Conservation (phyloP, 768 basidiomycete species). For the Boletus pseudopeckii region DNA sequence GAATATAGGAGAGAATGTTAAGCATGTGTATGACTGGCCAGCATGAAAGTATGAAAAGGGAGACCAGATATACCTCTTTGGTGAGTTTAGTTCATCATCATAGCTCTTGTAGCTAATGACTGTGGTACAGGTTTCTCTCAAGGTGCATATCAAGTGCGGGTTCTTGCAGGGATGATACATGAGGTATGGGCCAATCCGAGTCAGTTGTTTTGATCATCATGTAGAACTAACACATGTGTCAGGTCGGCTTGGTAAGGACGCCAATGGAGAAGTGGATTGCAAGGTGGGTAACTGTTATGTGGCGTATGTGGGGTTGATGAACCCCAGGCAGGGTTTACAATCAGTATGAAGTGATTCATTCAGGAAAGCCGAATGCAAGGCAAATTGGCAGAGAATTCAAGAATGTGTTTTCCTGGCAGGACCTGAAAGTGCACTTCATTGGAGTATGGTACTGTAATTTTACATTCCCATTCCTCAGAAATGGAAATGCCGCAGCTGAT, state of each 20-base stretch:
- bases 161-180: conserved; percentile 40
- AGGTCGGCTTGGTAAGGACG: conserved; percentile 34
- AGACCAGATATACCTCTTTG: conserved; percentile 36
- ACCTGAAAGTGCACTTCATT: too few relatives aligned
- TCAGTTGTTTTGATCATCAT: background rate
- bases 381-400: too few relatives aligned
- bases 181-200: conserved; percentile 26
- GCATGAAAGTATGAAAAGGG: conserved; percentile 29
- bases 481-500: background rate
- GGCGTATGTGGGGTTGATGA: background rate
- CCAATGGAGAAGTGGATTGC: conserved; percentile 34
- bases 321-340: conserved; percentile 4
- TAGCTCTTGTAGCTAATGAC: too few relatives aligned
- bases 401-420: too few relatives aligned
- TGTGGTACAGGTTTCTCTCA: too few relatives aligned
- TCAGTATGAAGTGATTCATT: too few relatives aligned
- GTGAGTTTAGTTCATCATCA: too few relatives aligned
- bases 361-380: too few relatives aligned
- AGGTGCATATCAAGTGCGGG: too few relatives aligned
- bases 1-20: conserved; percentile 34
- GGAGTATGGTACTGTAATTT: too few relatives aligned
- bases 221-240: background rate
- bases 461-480: background rate
- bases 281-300: conserved; percentile 10
- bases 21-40: conserved; percentile 34